A percentile compares a stretch with the other conserved stretches of the same genome.
These are phyloP conservation scores for Fusarium buxicola DNA, from an alignment of 2,329 filamentous ascomycete species.

Conservation along the genomic window DNA sequence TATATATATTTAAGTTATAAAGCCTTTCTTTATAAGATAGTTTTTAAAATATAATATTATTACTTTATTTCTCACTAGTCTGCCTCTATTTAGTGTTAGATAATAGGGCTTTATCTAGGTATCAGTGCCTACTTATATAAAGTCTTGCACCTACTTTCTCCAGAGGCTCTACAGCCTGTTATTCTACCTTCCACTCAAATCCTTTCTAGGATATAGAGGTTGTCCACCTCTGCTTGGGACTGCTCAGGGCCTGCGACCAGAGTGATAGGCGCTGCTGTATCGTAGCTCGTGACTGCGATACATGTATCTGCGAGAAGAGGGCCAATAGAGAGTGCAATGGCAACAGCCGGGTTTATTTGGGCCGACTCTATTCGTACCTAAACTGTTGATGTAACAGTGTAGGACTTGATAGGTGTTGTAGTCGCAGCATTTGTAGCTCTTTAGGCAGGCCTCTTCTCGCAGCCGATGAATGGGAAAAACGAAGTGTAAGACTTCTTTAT, in stretches of 20 bases:
- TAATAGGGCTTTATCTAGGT: background rate
- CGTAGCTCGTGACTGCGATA: conserved; percentile 61
- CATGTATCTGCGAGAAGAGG: conserved; percentile 63
- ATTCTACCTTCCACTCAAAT: too few relatives aligned
- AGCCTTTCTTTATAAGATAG: too few relatives aligned
- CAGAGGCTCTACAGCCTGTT: too few relatives aligned
- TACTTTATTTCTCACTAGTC: conserved; percentile 65
- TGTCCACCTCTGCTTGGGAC: conserved; percentile 62
- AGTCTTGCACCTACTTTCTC: too few relatives aligned
- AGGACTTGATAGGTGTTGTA: conserved; percentile 51
- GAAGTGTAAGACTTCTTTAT: conserved; percentile 51
- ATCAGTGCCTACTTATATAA: conserved; percentile 55
- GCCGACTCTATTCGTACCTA: conserved; percentile 45
- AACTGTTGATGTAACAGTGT: conserved; percentile 48
- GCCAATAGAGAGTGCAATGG: conserved; percentile 65
- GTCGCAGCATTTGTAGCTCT: conserved; percentile 38
- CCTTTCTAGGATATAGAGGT: too few relatives aligned
- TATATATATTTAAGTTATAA: too few relatives aligned
- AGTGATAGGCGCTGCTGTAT: conserved; percentile 64
- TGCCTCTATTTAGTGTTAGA: conserved; percentile 54
- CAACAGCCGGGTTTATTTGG: conserved; percentile 57
- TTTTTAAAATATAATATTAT: too few relatives aligned
- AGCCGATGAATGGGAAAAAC: conserved; percentile 53
- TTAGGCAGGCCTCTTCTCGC: conserved; percentile 46
- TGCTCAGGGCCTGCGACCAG: conserved; percentile 61